Conservation (phyloP, 768 basidiomycete species). For the Termitomyces sp. region DNA sequence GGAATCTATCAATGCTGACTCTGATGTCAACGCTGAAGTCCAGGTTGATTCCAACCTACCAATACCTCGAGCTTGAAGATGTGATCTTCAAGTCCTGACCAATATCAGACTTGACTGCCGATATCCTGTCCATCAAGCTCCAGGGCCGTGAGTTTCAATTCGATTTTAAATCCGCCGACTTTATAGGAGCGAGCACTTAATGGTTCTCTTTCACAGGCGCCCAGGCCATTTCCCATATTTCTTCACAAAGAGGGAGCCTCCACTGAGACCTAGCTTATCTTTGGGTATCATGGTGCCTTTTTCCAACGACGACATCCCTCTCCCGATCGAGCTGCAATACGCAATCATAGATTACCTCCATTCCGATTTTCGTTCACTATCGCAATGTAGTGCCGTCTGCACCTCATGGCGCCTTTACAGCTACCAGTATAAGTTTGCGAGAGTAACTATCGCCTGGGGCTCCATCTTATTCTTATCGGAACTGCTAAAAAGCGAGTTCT, state of each 20-base stretch:
- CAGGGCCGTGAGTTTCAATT: not conserved
- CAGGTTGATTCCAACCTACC: not conserved
- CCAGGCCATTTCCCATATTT: not conserved
- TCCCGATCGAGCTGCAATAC: constrained; percentile 20
- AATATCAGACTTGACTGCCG: not conserved
- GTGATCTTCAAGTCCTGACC: not conserved
- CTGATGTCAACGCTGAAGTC: not conserved
- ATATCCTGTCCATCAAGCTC: constrained; percentile 2
- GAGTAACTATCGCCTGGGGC: constrained; percentile 8
- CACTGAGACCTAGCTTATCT: not conserved
- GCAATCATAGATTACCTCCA: constrained; percentile 17
- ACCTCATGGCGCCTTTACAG: constrained; percentile 17
- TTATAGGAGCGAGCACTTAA: constrained; percentile 3
- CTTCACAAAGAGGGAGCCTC: not conserved
- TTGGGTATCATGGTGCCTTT: not conserved
- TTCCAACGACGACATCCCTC: not conserved
- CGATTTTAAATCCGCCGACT: constrained; percentile 3
- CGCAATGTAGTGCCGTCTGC: constrained; percentile 15
- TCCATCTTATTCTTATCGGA: constrained; percentile 12
- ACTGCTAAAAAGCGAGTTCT: constrained; percentile 15
- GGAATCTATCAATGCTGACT: not conserved
- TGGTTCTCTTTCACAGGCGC: not conserved
- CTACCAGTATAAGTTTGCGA: constrained; percentile 16
- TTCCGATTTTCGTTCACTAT: constrained; percentile 10
- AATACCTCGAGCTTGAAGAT: not conserved